Conservation (phyloP, 2,329 filamentous ascomycete genomes). For the Fonsecaea erecta region DNA sequence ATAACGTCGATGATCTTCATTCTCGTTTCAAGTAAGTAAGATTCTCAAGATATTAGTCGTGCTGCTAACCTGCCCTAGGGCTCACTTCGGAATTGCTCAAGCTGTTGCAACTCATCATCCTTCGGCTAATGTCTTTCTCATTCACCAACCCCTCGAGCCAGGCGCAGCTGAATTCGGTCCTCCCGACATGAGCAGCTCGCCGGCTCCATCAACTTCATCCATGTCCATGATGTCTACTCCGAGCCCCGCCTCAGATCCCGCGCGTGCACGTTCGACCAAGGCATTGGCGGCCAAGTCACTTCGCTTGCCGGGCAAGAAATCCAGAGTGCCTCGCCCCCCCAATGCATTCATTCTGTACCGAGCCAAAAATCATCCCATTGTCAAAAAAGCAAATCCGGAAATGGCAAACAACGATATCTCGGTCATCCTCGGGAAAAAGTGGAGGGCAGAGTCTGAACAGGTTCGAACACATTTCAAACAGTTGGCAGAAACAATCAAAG, state of each 20-base stretch:
- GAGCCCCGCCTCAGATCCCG: background rate
- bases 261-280: background rate
- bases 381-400: conserved; percentile 47
- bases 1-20: conserved; percentile 42
- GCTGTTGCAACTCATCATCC: conserved; percentile 41
- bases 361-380: conserved; percentile 45
- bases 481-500: conserved; percentile 47
- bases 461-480: conserved; percentile 46
- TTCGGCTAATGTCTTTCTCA: conserved; percentile 40
- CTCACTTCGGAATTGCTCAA: conserved; percentile 37
- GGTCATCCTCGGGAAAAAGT: conserved; percentile 49
- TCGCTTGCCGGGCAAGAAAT: conserved; percentile 37
- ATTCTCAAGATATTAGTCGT: background rate
- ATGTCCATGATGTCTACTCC: background rate
- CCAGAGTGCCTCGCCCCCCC: conserved; percentile 51
- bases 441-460: conserved; percentile 46
- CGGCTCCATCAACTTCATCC: background rate
- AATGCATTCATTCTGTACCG: conserved; percentile 55
- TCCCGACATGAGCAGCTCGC: conserved; percentile 4
- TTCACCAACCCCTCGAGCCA: conserved; percentile 39
- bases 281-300: conserved; percentile 24
- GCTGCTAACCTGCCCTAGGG: conserved; percentile 35
- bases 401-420: conserved; percentile 54
- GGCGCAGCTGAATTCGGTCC: conserved; percentile 20
- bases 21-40: conserved; percentile 41